Evolutionary conservation across 331 rosid genomes (phyloP), one percentile per base, ranked within the genome.

Genomic region (Pyrus hybrid): DNA sequence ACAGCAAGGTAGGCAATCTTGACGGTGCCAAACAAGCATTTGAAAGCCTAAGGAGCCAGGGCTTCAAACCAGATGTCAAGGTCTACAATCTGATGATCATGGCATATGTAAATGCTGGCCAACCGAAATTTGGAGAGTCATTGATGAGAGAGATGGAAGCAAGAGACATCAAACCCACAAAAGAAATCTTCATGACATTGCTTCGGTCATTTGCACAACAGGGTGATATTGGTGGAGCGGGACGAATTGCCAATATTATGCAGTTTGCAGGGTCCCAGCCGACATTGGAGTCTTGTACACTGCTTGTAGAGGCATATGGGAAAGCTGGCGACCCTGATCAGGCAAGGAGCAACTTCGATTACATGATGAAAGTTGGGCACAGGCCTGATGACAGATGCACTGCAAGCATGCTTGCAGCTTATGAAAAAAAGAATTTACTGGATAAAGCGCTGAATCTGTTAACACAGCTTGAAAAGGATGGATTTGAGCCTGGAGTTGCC

Each of bases 331-430:
- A 86, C 14, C 75, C 87, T 54, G 91, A 84, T 61, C 71, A 71
- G 68, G 97, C 96, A 66, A 92, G 87, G 83, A 64, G 17, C 78
- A 78, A 72, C 81, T 92, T 94, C 81, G 88, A 94, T 83, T 45
- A 76, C 84, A 86, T 90, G 88, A 83, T 84, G 22, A 80, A 75
- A 74, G 37, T 83, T 60, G 97, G 97, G 56, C 76, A 80, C 56
- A 86, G 23, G 80, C 96, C 97, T 45, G 92, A 94, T 71, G 97
- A 92, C 78, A 84, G 90, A 81, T 84, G 90, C 85, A 83, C 87
- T 76, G 99, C 96, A 16, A 84, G 86, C 84, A 85, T 94, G 96
- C 80, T 92, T 80, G 85, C 88, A 14, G 96, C 92, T 62, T 94
- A 94, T 75, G 86, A 78, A 89, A 82, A 76, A 83, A 72, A 80